A percentile compares a stretch with the other conserved stretches of the same genome.
These are phyloP conservation scores for Pilobolus umbonatus DNA, from an alignment of 192 early-diverging fungal species.

Conservation along the genomic window DNA sequence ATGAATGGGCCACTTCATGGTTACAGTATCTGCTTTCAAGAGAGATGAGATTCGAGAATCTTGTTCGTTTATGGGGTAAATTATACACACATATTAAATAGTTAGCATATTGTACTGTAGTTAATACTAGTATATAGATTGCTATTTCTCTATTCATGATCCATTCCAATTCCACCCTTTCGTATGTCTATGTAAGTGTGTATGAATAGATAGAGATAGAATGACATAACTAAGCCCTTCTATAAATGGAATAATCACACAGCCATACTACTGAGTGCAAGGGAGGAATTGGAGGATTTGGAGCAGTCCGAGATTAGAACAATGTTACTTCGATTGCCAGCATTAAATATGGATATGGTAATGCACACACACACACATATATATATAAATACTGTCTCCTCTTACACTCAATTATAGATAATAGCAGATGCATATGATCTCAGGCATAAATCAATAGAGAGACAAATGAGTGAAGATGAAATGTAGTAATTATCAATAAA, in stretches of 20 bases:
- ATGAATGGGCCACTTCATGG: constrained; percentile 83
- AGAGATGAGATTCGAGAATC: constrained; percentile 74
- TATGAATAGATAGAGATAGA: neutral
- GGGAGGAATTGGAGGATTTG: constrained; percentile 79
- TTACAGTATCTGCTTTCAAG: constrained; percentile 70
- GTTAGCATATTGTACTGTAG: neutral
- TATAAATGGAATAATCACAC: neutral
- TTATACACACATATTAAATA: neutral
- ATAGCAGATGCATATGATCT: constrained; percentile 66
- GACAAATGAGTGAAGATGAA: constrained; percentile 47
- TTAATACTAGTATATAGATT: constrained; percentile 43
- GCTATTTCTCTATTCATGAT: constrained; percentile 73
- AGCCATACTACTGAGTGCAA: constrained; percentile 66
- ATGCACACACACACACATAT: neutral
- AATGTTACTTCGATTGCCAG: constrained; percentile 71
- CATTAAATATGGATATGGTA: constrained; percentile 60
- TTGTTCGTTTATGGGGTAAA: constrained; percentile 70
- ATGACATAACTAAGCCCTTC: neutral
- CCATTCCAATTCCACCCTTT: constrained; percentile 79
- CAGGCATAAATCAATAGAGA: constrained; percentile 58
- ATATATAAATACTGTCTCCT: neutral
- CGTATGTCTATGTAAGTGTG: constrained; percentile 63
- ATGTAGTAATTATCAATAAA: constrained; percentile 1
- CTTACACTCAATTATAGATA: constrained; percentile 32
- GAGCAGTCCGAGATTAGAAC: constrained; percentile 88